These are phyloP conservation scores for Inga leiocalycina DNA, from an alignment of 306 rosid genomes.

Conservation along the genomic window DNA sequence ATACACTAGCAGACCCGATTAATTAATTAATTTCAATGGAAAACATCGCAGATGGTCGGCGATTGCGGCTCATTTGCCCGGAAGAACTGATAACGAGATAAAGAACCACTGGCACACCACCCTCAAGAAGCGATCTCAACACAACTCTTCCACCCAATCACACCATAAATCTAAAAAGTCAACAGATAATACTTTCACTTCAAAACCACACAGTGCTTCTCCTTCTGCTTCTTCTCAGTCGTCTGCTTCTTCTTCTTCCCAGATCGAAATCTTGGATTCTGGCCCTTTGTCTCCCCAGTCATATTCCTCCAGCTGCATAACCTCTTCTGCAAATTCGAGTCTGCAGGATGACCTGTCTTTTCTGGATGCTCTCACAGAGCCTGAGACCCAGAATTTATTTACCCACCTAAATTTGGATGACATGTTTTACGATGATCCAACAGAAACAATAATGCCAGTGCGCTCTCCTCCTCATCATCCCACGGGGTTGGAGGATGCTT, in stretches of 20 bases:
- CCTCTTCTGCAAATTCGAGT: neutral
- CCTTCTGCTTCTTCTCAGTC: neutral
- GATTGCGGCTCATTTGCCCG: conserved; percentile 64
- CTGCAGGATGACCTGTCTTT: neutral
- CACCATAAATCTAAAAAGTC: conserved; percentile 12
- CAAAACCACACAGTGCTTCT: neutral
- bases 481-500: neutral
- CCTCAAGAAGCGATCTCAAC: conserved; percentile 49
- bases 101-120: conserved; percentile 76
- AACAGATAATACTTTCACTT: neutral
- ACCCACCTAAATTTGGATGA: neutral
- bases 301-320: neutral
- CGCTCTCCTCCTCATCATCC: neutral
- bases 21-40: neutral
- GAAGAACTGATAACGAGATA: conserved; percentile 83
- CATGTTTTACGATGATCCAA: neutral
- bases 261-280: neutral
- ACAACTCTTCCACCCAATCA: neutral
- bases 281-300: conserved; percentile 1
- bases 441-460: neutral
- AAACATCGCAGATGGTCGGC: conserved; percentile 61
- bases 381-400: neutral
- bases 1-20: neutral
- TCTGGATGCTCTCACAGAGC: neutral
- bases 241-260: neutral